A percentile compares a stretch with the other conserved stretches of the same genome.
Conservation (phyloP, 148 eudicot genomes). For the Cornus kousa region DNA sequence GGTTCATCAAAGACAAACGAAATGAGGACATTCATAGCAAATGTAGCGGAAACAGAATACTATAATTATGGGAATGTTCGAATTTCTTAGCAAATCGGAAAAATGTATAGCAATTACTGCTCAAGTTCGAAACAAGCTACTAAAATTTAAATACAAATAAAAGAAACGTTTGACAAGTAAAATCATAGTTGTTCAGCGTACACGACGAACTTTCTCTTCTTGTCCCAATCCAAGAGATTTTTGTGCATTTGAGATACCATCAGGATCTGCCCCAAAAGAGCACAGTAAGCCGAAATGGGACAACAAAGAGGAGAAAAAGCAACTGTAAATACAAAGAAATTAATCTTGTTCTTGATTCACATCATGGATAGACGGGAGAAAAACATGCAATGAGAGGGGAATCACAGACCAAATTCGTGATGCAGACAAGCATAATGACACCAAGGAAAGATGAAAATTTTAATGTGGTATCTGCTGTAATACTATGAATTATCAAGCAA, state of each 20-base stretch:
- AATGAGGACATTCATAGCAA: neutral
- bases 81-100: neutral
- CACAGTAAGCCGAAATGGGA: neutral
- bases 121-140: neutral
- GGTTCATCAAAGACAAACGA: too few species aligned
- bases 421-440: too few species aligned
- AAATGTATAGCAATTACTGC: neutral
- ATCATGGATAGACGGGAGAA: neutral
- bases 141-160: neutral
- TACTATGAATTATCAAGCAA: too few species aligned
- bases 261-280: slow-evolving; percentile 64
- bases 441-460: too few species aligned
- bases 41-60: neutral
- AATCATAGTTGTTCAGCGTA: slow-evolving; percentile 34
- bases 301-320: neutral
- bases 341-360: neutral
- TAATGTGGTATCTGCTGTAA: too few species aligned
- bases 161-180: neutral
- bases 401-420: too few species aligned
- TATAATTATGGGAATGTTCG: neutral
- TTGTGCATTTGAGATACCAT: slow-evolving; percentile 89
- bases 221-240: slow-evolving; percentile 88
- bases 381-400: too few species aligned
- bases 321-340: neutral
- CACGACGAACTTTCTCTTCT: slow-evolving; percentile 82